These are phyloP conservation scores for Saccharomyces hybrid DNA, from an alignment of 1,139 yeast species.

Conservation along the genomic window DNA sequence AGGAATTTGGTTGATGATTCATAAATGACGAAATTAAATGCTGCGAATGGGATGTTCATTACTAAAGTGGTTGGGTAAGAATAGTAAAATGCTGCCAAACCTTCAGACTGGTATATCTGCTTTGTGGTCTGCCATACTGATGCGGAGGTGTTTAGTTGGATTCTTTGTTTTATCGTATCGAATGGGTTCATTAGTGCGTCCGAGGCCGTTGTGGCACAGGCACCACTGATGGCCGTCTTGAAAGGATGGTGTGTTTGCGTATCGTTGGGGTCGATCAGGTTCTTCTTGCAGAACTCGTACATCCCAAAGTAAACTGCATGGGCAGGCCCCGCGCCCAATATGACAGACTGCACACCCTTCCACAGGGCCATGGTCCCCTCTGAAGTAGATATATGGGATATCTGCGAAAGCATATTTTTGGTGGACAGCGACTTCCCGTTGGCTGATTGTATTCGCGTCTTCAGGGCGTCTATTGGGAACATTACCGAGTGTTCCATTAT, in stretches of 20 bases:
- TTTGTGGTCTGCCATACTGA: constrained; percentile 34
- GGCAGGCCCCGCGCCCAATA: constrained; percentile 97
- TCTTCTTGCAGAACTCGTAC: constrained; percentile 68
- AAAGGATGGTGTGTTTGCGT: constrained; percentile 44
- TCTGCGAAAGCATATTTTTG: constrained; percentile 44
- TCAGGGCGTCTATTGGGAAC: constrained; percentile 93
- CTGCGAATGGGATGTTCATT: constrained; percentile 93
- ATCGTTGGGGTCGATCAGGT: constrained; percentile 24
- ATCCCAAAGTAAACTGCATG: constrained; percentile 95
- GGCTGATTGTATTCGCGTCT: constrained; percentile 85
- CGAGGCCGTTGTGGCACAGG: constrained; percentile 82
- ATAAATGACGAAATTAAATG: constrained; percentile 86
- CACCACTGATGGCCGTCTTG: constrained; percentile 81
- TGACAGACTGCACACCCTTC: constrained; percentile 90
- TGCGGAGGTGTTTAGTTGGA: constrained; percentile 44
- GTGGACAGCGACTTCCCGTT: constrained; percentile 31
- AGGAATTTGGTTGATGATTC: constrained; percentile 70
- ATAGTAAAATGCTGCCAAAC: constrained; percentile 74
- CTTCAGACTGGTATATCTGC: constrained; percentile 62
- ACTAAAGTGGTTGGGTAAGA: constrained; percentile 93
- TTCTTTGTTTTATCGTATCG: constrained; percentile 85
- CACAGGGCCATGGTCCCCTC: constrained; percentile 89
- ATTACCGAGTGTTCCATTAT: constrained; percentile 96
- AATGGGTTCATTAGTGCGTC: constrained; percentile 98
- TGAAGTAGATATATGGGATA: constrained; percentile 68